A percentile compares a stretch with the other conserved stretches of the same genome.
Evolutionary conservation across 225 moss, liverwort and hornwort genomes (phyloP).

Genomic region (Lunularia cruciata): DNA sequence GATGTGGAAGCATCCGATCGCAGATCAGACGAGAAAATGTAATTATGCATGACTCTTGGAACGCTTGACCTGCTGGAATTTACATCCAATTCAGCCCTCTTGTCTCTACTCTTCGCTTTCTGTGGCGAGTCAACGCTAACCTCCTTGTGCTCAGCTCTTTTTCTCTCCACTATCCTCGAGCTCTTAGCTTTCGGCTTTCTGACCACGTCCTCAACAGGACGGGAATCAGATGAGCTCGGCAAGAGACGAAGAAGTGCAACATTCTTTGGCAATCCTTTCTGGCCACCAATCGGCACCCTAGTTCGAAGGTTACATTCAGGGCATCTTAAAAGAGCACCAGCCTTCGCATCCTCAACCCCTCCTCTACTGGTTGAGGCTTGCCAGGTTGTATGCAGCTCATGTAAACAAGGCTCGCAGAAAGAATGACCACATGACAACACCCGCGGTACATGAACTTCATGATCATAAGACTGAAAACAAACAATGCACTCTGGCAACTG

Average conservation of each 20-base stretch:
- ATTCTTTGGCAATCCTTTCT: conserved; percentile 67
- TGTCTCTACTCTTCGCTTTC: conserved; percentile 3
- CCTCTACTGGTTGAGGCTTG: conserved; percentile 29
- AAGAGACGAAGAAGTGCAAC: conserved; percentile 77
- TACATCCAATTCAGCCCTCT: no score
- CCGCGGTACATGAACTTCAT: conserved; percentile 61
- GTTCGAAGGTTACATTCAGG: conserved; percentile 83
- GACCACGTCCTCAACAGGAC: not conserved
- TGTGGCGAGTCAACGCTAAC: not conserved
- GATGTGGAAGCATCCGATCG: conserved; percentile 2
- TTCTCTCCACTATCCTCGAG: not conserved
- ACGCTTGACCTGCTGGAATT: not conserved
- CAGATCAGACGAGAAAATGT: conserved; percentile 18
- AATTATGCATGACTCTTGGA: not conserved
- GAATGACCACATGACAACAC: conserved; percentile 85
- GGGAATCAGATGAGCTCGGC: conserved; percentile 30
- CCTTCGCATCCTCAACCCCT: not conserved
- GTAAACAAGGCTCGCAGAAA: conserved; percentile 69
- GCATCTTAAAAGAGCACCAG: conserved; percentile 62
- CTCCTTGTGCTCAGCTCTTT: not conserved
- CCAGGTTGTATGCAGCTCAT: conserved; percentile 70
- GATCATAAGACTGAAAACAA: conserved; percentile 69
- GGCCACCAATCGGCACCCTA: conserved; percentile 63
- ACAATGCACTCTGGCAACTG: conserved; percentile 67
- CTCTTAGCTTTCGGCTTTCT: not conserved